Evolutionary conservation across 2,329 filamentous ascomycete genomes (phyloP).

Genomic region (Ascochyta rabiei): DNA sequence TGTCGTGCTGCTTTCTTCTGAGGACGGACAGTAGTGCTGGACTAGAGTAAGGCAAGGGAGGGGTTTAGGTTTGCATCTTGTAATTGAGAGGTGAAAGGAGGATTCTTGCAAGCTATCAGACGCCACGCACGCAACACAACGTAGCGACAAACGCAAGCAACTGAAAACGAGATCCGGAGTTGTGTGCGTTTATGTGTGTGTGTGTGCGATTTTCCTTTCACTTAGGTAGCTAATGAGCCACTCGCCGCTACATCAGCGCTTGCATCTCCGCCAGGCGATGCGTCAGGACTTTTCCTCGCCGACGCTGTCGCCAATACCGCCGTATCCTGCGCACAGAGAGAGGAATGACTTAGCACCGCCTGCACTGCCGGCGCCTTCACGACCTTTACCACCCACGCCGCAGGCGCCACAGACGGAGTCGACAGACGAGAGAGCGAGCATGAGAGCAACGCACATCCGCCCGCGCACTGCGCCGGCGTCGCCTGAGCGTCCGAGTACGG

Average conservation of each 20-base stretch:
- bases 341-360: background rate
- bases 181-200: too few species aligned
- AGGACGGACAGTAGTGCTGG: too few species aligned
- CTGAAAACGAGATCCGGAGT: too few species aligned
- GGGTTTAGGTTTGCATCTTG: too few species aligned
- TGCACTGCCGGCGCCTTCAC: background rate
- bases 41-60: too few species aligned
- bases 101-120: too few species aligned
- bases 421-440: background rate
- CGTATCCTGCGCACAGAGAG: background rate
- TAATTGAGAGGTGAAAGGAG: too few species aligned
- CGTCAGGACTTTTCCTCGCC: constrained; percentile 8
- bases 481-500: constrained; percentile 25
- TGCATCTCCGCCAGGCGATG: constrained; percentile 13
- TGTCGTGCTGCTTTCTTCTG: too few species aligned
- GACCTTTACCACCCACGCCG: constrained; percentile 3
- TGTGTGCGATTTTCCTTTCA: background rate
- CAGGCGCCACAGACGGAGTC: background rate
- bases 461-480: constrained; percentile 18
- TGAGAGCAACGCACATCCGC: constrained; percentile 26
- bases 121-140: too few species aligned
- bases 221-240: constrained; percentile 10
- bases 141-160: too few species aligned
- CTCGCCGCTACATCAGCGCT: constrained; percentile 10
- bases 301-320: constrained; percentile 1